Evolutionary conservation across 129 eudicot genomes (phyloP).

Genomic region (Logfia minima): DNA sequence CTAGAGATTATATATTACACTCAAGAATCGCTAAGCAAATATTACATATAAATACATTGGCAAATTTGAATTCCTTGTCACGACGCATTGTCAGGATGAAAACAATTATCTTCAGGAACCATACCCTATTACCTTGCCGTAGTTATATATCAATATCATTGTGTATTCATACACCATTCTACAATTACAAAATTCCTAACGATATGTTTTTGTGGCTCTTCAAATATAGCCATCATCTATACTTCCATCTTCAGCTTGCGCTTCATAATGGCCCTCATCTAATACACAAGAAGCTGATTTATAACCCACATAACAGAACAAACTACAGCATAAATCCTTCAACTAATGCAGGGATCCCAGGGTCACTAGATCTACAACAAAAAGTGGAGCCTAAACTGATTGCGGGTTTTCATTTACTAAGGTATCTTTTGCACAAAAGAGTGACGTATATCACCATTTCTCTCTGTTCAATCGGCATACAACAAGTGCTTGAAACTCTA

Average conservation of each 20-base stretch:
- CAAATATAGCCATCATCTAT: conserved; percentile 6
- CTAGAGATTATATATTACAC: not conserved
- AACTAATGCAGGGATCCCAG: conserved; percentile 14
- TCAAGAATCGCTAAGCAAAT: not conserved
- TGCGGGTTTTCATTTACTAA: conserved; percentile 1
- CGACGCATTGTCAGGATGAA: not conserved
- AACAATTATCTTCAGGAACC: not conserved
- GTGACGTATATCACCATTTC: not conserved
- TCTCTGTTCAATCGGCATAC: conserved; percentile 3
- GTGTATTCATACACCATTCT: conserved; percentile 16
- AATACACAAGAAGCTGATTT: conserved; percentile 16
- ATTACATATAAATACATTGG: not conserved
- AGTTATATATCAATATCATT: not conserved
- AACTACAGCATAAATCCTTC: conserved; percentile 2
- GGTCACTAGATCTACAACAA: conserved; percentile 12
- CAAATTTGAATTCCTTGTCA: not conserved
- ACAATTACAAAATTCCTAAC: conserved; percentile 25
- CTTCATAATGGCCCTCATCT: conserved; percentile 27
- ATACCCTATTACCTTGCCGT: not conserved
- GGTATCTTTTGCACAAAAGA: not conserved
- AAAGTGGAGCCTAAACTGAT: conserved; percentile 7
- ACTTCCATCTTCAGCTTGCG: conserved; percentile 34
- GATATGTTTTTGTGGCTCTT: not conserved
- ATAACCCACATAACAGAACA: conserved; percentile 8
- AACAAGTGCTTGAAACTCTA: conserved; percentile 2